Base-by-base conservation (phyloP, 441 rosid genomes). In the Cnidoscolus chayamansa region DNA sequence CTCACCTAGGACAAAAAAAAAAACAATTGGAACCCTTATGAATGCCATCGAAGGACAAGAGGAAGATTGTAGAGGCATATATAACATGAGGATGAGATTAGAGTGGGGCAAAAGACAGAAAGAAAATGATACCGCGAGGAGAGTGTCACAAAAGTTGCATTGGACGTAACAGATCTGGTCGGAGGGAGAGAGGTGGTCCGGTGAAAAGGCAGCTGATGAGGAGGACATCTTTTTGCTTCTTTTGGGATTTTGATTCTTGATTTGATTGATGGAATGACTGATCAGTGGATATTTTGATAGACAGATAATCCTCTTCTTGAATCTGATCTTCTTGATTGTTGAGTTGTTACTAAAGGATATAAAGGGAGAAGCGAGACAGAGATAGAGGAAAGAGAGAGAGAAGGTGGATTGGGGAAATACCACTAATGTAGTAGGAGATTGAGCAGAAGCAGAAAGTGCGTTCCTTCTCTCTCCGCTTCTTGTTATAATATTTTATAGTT, bases 161-260 rank as follows among this genome's bases (percentile, higher is more conserved):
- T 85, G 93, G 92, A 92, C 97, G 72, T 92, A 92, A 83, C 97
- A 91, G 81, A 94, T 97, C 85, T 94, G 97, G 58, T 94, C 98
- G 82, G 93, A 83, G 84, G 97, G 89, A 77, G 93, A 85, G 86
- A 87, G 87, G 84, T 86, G 94, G 87, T 94, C 97, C 88, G 94
- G 89, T 74, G 94, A 86, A 73, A 85, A 86, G 77, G 86, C 81
- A 86, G 89, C 70, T 70, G 92, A 77, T 74, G 96, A 90, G 73
- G 96, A 88, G 65, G 91, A 85, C 90, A 87, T 86, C 16, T 70
- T 74, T 70, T 40, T 40, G 45, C 4, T 40, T 40, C 45, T 40
- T 40, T 40, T 35, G 37, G 37, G 37, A 35, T 35, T 35, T 79
- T 59, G 77, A 65, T 65, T 61, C 77, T 74, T 79, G 87, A 88